Base-by-base conservation (phyloP, 495 filamentous ascomycete genomes). In the Lichina pygmaea region DNA sequence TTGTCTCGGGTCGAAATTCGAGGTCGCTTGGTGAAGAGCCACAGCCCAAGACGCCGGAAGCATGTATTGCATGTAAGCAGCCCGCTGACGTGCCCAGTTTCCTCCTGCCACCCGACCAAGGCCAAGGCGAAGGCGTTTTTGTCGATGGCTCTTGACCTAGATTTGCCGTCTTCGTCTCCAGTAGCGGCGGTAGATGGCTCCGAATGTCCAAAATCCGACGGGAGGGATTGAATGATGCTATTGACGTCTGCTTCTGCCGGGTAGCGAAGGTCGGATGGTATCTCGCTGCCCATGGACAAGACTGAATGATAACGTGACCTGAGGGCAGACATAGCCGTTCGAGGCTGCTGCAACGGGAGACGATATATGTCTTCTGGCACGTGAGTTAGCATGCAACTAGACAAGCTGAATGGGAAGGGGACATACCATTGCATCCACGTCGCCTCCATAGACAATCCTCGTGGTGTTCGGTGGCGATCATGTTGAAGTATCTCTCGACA, bases 1-100 rank as follows among this genome's bases (percentile, higher is more conserved):
- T 41, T 58, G 61, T 33, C 52, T 50, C 4, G 58, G 52, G 50
- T 66, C 60, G 32, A 70, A 52, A 48, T 66, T 60, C 49, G 68
- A 71, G 51, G 63, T 61, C 39, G 24, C 6, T 15, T 43, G 53
- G 75, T 80, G 62, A 92, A 97, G 61, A 97, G 75, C 89, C 89
- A 97, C 7, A 97, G 68, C 0, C 91, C 89, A 0, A 95, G 65
- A 7, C 84, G 73, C 48, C 86, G 73, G 53, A 93, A 83, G 55
- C 89, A 97, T 36, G 78, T 78, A 42, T 70, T 62, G 56, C 89
- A 97, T 0, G 71, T 73, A 12, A 75, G 75, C n/a, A 83, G 61
- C 41, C 75, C 79, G 3, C 75, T 66, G 47, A 73, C 67, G 15
- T 70, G 66, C 33, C 68, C 67, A 54, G 81, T 63, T 24, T 77